A percentile compares a stretch with the other conserved stretches of the same genome.
These are phyloP conservation scores for Cicer bijugum DNA, from an alignment of 306 rosid genomes.

Conservation along the genomic window DNA sequence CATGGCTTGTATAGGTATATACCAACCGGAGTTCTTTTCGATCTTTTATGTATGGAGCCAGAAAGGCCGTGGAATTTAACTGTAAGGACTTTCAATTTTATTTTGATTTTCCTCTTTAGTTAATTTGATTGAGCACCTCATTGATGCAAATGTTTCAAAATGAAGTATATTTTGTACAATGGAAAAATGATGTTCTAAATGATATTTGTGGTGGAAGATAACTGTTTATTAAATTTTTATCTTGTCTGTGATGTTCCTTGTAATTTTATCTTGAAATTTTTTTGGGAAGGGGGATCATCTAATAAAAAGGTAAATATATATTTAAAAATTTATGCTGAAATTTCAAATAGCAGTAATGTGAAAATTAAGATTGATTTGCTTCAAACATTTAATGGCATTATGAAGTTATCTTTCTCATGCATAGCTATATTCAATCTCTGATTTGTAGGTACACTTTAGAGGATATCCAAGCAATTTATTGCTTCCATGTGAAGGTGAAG, in stretches of 20 bases:
- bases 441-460: constrained; percentile 82
- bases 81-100: constrained; percentile 45
- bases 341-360: neutral
- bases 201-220: neutral
- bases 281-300: neutral
- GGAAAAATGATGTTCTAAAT: constrained; percentile 1
- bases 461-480: constrained; percentile 79
- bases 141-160: neutral
- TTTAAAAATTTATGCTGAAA: neutral
- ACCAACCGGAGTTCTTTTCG: constrained; percentile 97
- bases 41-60: constrained; percentile 84
- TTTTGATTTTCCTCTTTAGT: constrained; percentile 16
- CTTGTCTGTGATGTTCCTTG: constrained; percentile 27
- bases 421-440: constrained; percentile 35
- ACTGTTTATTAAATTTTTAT: neutral
- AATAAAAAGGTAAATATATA: neutral
- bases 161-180: neutral
- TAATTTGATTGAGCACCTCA: constrained; percentile 14
- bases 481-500: constrained; percentile 95
- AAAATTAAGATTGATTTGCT: constrained; percentile 18
- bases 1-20: constrained; percentile 64
- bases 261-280: constrained; percentile 20
- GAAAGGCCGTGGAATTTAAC: constrained; percentile 96
- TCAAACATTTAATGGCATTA: neutral
- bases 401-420: neutral